Conservation (phyloP, 371 early-diverging fungal genomes). For the Lichtheimia ornata region DNA sequence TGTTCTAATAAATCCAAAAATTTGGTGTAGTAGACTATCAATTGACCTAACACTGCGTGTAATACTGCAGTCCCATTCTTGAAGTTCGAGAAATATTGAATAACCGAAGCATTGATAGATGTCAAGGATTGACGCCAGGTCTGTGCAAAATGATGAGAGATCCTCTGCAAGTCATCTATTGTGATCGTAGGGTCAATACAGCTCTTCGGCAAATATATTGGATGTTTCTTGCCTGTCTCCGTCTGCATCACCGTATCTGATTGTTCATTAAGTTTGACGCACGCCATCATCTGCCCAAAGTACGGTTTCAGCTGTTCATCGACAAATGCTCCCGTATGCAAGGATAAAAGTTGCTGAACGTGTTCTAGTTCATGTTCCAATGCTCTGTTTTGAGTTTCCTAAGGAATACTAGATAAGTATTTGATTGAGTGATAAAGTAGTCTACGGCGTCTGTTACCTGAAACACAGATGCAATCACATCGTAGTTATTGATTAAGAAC, state of each 20-base stretch:
- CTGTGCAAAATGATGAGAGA: constrained; percentile 74
- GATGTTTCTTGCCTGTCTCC: constrained; percentile 11
- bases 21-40: constrained; percentile 86
- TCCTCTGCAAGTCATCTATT: constrained; percentile 54
- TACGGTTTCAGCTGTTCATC: constrained; percentile 82
- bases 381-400: constrained; percentile 69
- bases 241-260: constrained; percentile 25
- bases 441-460: constrained; percentile 27
- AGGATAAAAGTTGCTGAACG: constrained; percentile 67
- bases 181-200: neutral
- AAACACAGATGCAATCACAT: constrained; percentile 78
- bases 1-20: constrained; percentile 80
- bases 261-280: constrained; percentile 71
- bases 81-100: constrained; percentile 90
- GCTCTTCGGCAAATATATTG: neutral
- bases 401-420: neutral
- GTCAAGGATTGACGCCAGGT: constrained; percentile 79
- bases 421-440: too few relatives aligned
- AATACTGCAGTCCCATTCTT: constrained; percentile 87
- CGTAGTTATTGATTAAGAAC: constrained; percentile 91
- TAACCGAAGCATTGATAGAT: constrained; percentile 78
- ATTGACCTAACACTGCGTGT: constrained; percentile 82
- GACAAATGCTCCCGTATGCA: constrained; percentile 79
- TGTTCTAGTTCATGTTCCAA: constrained; percentile 75
- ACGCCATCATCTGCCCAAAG: constrained; percentile 76